Conservation (phyloP, 1,284 basidiomycete species). For the Cutaneotrichosporon cavernicola region DNA sequence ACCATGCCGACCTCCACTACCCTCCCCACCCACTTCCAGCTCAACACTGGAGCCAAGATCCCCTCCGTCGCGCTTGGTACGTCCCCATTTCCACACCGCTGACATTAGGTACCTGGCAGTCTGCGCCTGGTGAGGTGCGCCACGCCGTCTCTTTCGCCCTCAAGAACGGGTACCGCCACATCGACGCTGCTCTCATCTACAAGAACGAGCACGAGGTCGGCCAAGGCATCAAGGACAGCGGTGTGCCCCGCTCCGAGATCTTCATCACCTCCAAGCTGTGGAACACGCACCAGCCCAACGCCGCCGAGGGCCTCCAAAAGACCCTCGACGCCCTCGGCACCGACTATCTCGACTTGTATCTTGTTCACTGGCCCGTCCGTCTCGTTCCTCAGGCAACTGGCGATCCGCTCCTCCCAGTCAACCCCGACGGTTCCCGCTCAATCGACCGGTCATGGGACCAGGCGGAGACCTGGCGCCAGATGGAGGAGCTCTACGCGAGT, state of each 20-base stretch:
- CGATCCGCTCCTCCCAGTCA: constrained; percentile 73
- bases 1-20: not conserved
- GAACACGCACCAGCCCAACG: constrained; percentile 58
- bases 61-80: constrained; percentile 67
- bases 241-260: constrained; percentile 60
- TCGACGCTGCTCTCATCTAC: constrained; percentile 59
- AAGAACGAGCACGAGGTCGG: constrained; percentile 67
- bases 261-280: constrained; percentile 68
- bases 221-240: constrained; percentile 59
- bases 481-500: constrained; percentile 51
- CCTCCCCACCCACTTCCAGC: constrained; percentile 57
- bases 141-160: constrained; percentile 54
- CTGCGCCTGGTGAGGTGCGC: constrained; percentile 5
- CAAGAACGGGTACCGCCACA: constrained; percentile 68
- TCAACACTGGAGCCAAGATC: constrained; percentile 66
- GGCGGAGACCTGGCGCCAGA: constrained; percentile 53
- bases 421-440: constrained; percentile 67
- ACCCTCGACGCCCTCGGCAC: constrained; percentile 62
- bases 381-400: constrained; percentile 60
- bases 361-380: constrained; percentile 55
- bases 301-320: constrained; percentile 58
- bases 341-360: constrained; percentile 54
- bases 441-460: constrained; percentile 57
- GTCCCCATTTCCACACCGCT: not conserved
- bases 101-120: constrained; percentile 11